Percentiles rank a stretch among this genome's conserved stretches.
These are phyloP conservation scores for Ceratopteris richardii DNA, from an alignment of 75 land plant species.

Conservation along the genomic window DNA sequence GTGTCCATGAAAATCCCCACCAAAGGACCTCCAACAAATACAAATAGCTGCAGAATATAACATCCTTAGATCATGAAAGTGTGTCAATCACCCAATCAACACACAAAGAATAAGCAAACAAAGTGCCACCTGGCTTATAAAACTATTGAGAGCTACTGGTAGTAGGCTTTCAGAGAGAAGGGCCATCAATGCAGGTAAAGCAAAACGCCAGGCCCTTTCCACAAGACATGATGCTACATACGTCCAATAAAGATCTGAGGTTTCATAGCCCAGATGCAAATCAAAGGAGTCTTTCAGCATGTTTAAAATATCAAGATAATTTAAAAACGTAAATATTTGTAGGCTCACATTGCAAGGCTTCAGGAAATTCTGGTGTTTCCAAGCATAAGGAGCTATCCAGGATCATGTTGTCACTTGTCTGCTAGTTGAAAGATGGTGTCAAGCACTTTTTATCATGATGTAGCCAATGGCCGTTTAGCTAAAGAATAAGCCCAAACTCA, in stretches of 20 bases:
- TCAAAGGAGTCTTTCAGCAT: too few relatives aligned
- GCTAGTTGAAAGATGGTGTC: too few relatives aligned
- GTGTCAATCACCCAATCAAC: slow-evolving; percentile 4
- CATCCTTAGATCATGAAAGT: background rate
- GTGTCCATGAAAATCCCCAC: slow-evolving; percentile 18
- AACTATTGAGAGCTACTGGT: slow-evolving; percentile 16
- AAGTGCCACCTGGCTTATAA: slow-evolving; percentile 12
- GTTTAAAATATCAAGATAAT: too few relatives aligned
- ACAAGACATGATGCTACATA: slow-evolving; percentile 33
- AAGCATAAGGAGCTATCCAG: too few relatives aligned
- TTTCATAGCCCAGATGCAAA: too few relatives aligned
- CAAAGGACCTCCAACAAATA: slow-evolving; percentile 15
- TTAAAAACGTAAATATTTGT: too few relatives aligned
- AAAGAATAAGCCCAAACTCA: too few relatives aligned
- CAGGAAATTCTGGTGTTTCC: too few relatives aligned
- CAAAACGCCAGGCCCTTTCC: slow-evolving; percentile 44
- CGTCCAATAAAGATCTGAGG: slow-evolving; percentile 32
- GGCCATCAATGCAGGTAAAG: slow-evolving; percentile 25
- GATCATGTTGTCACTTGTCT: too few relatives aligned
- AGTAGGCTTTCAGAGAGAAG: slow-evolving; percentile 16
- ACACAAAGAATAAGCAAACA: background rate
- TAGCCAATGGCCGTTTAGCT: too few relatives aligned
- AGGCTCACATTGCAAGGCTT: too few relatives aligned
- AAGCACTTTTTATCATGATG: too few relatives aligned
- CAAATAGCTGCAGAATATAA: slow-evolving; percentile 7